Conservation (phyloP, 1,139 yeast genomes). For the Meyerozyma carpophila region DNA sequence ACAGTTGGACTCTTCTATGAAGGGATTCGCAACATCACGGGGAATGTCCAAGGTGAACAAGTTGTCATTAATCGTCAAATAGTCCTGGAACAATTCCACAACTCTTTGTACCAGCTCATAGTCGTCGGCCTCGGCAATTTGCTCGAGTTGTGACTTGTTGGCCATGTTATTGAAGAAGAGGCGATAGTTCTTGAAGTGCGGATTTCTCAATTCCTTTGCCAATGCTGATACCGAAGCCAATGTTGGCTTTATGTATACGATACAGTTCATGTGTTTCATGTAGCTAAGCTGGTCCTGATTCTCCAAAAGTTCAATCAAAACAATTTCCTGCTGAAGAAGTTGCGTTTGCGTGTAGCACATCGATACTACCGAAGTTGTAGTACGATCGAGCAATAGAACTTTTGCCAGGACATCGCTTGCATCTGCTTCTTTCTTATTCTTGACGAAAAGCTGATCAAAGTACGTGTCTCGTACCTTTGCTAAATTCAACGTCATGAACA, state of each 20-base stretch:
- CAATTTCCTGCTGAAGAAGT: constrained; percentile 73
- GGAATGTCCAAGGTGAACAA: constrained; percentile 44
- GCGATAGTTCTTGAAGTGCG: constrained; percentile 75
- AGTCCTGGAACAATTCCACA: constrained; percentile 82
- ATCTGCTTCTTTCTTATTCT: constrained; percentile 12
- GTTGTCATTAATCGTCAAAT: constrained; percentile 64
- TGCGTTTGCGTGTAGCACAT: constrained; percentile 85
- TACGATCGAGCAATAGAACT: constrained; percentile 71
- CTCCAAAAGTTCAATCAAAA: constrained; percentile 66
- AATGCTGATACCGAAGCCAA: constrained; percentile 56
- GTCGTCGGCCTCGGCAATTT: constrained; percentile 86
- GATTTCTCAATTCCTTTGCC: constrained; percentile 62
- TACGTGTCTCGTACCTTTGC: constrained; percentile 31
- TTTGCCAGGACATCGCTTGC: constrained; percentile 47
- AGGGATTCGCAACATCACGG: constrained; percentile 6
- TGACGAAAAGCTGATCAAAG: constrained; percentile 31
- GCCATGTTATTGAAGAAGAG: constrained; percentile 73
- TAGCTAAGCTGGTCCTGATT: constrained; percentile 59
- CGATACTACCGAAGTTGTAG: constrained; percentile 79
- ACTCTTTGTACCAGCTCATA: constrained; percentile 72
- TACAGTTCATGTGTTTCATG: constrained; percentile 78
- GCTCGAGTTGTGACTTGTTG: constrained; percentile 71
- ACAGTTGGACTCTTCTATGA: constrained; percentile 48
- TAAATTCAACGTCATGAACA: constrained; percentile 28
- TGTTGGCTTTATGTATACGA: constrained; percentile 74